Conservation (phyloP, 768 basidiomycete genomes). For the Lactarius evosmus region DNA sequence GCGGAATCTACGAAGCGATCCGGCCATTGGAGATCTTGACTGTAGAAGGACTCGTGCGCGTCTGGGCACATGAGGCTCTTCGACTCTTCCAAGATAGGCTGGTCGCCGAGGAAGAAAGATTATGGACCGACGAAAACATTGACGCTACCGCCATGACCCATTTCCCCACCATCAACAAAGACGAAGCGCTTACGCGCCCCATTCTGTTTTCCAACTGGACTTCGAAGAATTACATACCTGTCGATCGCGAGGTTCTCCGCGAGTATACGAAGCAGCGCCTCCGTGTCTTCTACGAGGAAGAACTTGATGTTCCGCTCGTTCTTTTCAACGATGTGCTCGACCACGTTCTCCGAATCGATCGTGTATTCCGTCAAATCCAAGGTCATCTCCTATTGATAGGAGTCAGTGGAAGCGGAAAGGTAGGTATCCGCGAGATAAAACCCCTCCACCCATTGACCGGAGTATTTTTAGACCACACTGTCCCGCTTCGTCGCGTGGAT, state of each 20-base stretch:
- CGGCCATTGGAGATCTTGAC: constrained; percentile 89
- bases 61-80: constrained; percentile 97
- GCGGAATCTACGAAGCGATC: constrained; percentile 97
- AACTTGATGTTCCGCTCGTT: constrained; percentile 94
- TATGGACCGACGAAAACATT: constrained; percentile 93
- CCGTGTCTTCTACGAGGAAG: constrained; percentile 98
- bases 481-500: constrained; percentile 99
- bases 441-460: constrained; percentile 15
- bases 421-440: constrained; percentile 35
- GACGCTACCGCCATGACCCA: constrained; percentile 79
- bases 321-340: constrained; percentile 98
- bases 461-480: constrained; percentile 72
- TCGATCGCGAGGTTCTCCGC: constrained; percentile 87
- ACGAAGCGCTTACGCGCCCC: constrained; percentile 83
- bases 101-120: constrained; percentile 86
- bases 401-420: constrained; percentile 98
- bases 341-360: constrained; percentile 95
- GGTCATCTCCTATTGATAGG: constrained; percentile 96
- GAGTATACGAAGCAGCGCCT: constrained; percentile 97
- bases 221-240: constrained; percentile 92
- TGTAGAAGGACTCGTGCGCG: constrained; percentile 90
- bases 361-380: constrained; percentile 97
- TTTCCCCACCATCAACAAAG: constrained; percentile 89
- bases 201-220: constrained; percentile 99
- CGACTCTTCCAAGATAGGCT: constrained; percentile 98